Percentiles rank a stretch among this genome's conserved stretches.
phyloP scores from a whole-genome alignment of 2,329 filamentous ascomycete genomes.

The Alternaria solani region DNA sequence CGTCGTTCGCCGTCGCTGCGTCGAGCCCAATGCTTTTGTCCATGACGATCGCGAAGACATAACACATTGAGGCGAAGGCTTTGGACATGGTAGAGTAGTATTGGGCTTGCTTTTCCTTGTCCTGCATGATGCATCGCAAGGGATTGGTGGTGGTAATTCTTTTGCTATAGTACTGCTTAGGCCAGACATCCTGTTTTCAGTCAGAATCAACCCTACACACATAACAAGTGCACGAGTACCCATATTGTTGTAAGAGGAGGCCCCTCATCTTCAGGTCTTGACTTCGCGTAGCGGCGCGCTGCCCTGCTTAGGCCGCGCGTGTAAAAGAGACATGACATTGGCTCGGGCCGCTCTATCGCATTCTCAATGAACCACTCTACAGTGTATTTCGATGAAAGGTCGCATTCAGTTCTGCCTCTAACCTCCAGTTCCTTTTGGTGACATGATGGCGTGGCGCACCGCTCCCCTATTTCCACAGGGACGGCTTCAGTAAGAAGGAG shows the following conservation, averaged over 20 bases:
- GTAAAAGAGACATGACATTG: neutral
- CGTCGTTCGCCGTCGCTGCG: neutral
- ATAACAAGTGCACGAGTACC: neutral
- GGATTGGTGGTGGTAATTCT: neutral
- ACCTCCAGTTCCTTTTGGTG: neutral
- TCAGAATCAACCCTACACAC: neutral
- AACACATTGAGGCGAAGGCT: neutral
- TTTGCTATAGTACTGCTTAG: neutral
- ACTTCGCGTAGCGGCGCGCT: neutral
- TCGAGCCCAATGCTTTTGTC: neutral
- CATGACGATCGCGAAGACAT: neutral
- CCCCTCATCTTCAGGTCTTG: neutral
- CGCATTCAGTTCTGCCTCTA: neutral
- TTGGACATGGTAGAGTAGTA: neutral
- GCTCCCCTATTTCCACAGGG: neutral
- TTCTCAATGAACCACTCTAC: neutral
- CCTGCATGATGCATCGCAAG: neutral
- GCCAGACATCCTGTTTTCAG: neutral
- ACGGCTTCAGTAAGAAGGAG: neutral
- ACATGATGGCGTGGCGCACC: neutral
- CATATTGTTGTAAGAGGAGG: neutral
- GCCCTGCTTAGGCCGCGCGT: neutral
- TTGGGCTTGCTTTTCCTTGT: neutral
- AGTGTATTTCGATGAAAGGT: neutral
- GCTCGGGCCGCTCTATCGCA: neutral